Conservation (phyloP, 2,329 filamentous ascomycete genomes). For the Aspergillus sojae region DNA sequence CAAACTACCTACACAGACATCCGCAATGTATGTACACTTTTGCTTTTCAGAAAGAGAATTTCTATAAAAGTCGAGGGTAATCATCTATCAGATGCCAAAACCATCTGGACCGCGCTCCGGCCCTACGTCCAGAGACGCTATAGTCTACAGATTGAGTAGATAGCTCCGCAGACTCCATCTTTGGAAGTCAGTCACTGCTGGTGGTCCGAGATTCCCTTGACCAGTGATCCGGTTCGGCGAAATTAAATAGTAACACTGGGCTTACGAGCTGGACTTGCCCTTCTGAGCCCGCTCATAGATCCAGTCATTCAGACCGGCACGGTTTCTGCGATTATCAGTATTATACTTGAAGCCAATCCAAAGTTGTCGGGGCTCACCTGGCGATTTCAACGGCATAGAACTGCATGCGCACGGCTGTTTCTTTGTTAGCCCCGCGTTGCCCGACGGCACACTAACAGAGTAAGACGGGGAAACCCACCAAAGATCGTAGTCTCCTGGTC, state of each 20-base stretch:
- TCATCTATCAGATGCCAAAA: background rate
- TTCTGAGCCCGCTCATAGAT: constrained; percentile 78
- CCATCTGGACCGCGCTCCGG: background rate
- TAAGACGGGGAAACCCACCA: constrained; percentile 56
- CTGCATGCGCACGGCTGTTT: constrained; percentile 70
- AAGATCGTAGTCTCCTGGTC: constrained; percentile 90
- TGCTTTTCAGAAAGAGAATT: background rate
- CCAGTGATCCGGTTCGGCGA: background rate
- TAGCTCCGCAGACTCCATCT: background rate
- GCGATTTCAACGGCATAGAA: constrained; percentile 79
- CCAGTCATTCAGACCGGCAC: constrained; percentile 91
- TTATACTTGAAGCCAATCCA: background rate
- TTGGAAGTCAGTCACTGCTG: constrained; percentile 3
- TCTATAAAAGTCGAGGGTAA: background rate
- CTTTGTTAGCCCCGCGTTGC: constrained; percentile 15
- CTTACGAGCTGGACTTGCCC: constrained; percentile 40
- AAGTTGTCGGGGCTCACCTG: constrained; percentile 52
- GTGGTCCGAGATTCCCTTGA: background rate
- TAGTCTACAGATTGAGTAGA: background rate
- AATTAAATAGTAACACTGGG: background rate
- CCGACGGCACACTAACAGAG: background rate
- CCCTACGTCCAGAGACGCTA: background rate
- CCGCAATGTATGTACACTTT: constrained; percentile 2
- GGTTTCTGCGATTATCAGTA: constrained; percentile 61
- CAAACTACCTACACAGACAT: constrained; percentile 3